phyloP scores from a whole-genome alignment of 2,329 filamentous ascomycete genomes.

The Volutella citrinella region DNA sequence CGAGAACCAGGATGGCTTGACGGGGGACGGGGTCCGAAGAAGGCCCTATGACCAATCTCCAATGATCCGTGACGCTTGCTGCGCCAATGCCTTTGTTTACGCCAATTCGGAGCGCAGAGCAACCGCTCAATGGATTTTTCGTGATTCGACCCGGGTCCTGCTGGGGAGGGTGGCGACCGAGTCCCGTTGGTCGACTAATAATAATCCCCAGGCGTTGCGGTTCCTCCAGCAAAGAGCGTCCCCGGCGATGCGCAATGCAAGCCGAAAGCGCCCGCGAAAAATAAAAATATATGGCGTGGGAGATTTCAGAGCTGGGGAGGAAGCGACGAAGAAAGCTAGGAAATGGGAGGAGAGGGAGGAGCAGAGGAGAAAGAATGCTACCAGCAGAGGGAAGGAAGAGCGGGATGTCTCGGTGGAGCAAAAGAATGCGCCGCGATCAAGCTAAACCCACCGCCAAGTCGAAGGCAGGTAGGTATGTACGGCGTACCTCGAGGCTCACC shows the following conservation, averaged over 20 bases:
- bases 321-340: slow-evolving; percentile 6
- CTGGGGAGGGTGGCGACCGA: no score
- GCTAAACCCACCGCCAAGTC: slow-evolving; percentile 9
- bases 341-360: slow-evolving; percentile 6
- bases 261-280: not conserved
- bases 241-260: slow-evolving; percentile 12
- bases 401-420: slow-evolving; percentile 5
- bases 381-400: slow-evolving; percentile 8
- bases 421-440: slow-evolving; percentile 7
- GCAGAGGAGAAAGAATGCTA: slow-evolving; percentile 15
- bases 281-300: not conserved
- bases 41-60: no score
- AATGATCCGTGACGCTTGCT: slow-evolving; percentile 3
- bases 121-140: no score
- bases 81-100: slow-evolving; percentile 3
- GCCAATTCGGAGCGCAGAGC: no score
- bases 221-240: slow-evolving; percentile 7
- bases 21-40: no score
- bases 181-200: no score
- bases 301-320: slow-evolving; percentile 1
- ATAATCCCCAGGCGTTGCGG: no score
- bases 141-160: no score
- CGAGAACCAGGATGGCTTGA: no score
- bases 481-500: no score
- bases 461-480: not conserved